Base-by-base conservation (phyloP, 2,329 filamentous ascomycete species). In the Neofusicoccum ribis region DNA sequence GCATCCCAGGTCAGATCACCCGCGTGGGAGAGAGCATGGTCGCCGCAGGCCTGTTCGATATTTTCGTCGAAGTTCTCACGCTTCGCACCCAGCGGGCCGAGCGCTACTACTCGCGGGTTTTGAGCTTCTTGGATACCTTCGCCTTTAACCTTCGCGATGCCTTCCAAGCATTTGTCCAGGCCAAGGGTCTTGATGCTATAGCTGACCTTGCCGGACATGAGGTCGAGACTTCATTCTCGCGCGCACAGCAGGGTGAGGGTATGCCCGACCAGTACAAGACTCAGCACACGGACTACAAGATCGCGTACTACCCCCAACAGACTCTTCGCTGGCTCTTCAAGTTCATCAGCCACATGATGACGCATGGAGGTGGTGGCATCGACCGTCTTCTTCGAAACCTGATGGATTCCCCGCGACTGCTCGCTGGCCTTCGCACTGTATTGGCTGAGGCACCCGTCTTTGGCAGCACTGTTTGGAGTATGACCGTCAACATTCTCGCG, bases 391-490 rank as follows among this genome's bases (percentile, higher is more conserved):
- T 99, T 70, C 88, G 96, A 63, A 99, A 98, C 73, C 81, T 99
- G 66, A 96, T 97, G 54, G 96, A 99, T 77, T 97, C 95, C 50
- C 91, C 93, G 27, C 90, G 91, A 67, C 83, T 99, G 51, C 84
- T 99, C 51, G 85, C 83, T 23, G 92, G 91, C 65, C 84, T 99
- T 59, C 89, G 91, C 63, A 85, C 88, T 43, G 91, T 99, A 51
- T 90, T 97, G 68, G 88, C 90, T 68, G 90, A 96, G 71, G 89
- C 91, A 43, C 83, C 83, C 61, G 83, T 89, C 43, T 99, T 93
- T 74, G 95, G 95, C 12, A 95, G 94, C 2, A 90, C 95, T 66
- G 92, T 98, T 5, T 99, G 95, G 95, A 97, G 93, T 56, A 93
- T 93, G 75, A 91, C 93, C 6, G 92, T 97, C 67, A 93, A 90